Percentiles rank a stretch among this genome's conserved stretches.
Evolutionary conservation across 345 rosid genomes (phyloP).

Genomic region (Euphorbia peplus): DNA sequence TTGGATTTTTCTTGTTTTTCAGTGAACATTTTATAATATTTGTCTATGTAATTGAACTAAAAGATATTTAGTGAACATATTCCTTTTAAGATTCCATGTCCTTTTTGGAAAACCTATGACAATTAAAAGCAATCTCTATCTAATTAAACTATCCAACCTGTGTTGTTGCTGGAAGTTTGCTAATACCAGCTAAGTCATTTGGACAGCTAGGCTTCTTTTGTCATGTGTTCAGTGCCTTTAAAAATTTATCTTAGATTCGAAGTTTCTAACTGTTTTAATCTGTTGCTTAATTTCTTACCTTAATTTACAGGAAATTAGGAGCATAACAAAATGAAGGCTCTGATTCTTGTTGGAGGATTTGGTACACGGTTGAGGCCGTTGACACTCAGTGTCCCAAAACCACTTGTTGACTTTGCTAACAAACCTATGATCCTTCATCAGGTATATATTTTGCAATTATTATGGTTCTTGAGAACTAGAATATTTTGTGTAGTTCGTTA

Average conservation of each 20-base stretch:
- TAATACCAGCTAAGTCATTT: slow-evolving; percentile 20
- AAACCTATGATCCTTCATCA: slow-evolving; percentile 99
- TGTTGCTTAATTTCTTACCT: slow-evolving; percentile 15
- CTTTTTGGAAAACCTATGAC: neutral
- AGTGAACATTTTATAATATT: neutral
- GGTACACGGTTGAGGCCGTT: slow-evolving; percentile 97
- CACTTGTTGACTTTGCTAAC: slow-evolving; percentile 96
- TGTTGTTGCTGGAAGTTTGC: slow-evolving; percentile 25
- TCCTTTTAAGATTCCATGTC: slow-evolving; percentile 1
- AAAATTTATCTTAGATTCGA: neutral
- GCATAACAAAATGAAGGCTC: slow-evolving; percentile 77
- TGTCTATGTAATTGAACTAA: slow-evolving; percentile 18
- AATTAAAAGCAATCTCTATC: slow-evolving; percentile 2
- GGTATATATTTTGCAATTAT: slow-evolving; percentile 37
- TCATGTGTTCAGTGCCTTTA: slow-evolving; percentile 2
- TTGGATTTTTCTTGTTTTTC: neutral
- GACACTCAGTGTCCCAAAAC: slow-evolving; percentile 97
- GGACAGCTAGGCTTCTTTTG: slow-evolving; percentile 15
- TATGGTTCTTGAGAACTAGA: neutral
- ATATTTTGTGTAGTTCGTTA: neutral
- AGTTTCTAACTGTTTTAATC: neutral
- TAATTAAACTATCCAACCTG: slow-evolving; percentile 12
- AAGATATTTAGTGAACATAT: neutral
- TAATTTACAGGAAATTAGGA: slow-evolving; percentile 36
- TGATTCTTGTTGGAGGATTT: slow-evolving; percentile 98